Evolutionary conservation across 2,329 filamentous ascomycete genomes (phyloP), one percentile per base, ranked within the genome.

Genomic region (Cyanodermella asteris): DNA sequence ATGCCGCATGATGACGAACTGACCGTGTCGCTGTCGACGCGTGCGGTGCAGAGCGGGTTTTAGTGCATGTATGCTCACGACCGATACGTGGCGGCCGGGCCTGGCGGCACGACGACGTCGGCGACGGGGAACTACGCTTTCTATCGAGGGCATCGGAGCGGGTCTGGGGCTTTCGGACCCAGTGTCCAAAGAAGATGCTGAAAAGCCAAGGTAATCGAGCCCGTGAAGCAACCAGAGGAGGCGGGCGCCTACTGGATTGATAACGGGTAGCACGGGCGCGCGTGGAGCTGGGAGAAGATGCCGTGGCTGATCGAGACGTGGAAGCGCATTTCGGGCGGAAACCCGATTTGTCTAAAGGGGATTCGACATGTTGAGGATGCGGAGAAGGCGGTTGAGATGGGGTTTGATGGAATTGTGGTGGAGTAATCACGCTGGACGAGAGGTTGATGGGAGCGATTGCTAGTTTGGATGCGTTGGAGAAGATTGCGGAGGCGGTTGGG

Each of bases 381-480:
- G 9, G 50, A 55, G 26, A 55, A 51, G 34, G 66, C 66, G 3
- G 55, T 68, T 18, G 56, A 71, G 25, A 38, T 56, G 8, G 70
- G 67, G 0, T 61, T 64, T 3, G 64, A 77, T 34, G 72, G 65
- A 0, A 72, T 80, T 23, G 57, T 78, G 2, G 51, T 78, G 2
- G n/a, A 64, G 59, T 9, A 80, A 80, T 35, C 73, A 80, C 40
- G 73, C 72, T 2, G 72, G 72, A 0, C 45, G 72, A 12, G 64
- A 71, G 42, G 60, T 70, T 3, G 65, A 70, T 34, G 64, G 64
- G n/a, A 0, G 63, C 64, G 3, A 50, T 64, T 28, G 64, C 56
- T 8, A 64, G 56, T 36, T 41, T 71, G 25, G 65, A 71, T 39
- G 62, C 61, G 2, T 36, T 70, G 33, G 62, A 69, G 45, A 59